Base-by-base conservation (phyloP, 1,284 basidiomycete genomes). In the Cystobasidiaceae sp. region DNA sequence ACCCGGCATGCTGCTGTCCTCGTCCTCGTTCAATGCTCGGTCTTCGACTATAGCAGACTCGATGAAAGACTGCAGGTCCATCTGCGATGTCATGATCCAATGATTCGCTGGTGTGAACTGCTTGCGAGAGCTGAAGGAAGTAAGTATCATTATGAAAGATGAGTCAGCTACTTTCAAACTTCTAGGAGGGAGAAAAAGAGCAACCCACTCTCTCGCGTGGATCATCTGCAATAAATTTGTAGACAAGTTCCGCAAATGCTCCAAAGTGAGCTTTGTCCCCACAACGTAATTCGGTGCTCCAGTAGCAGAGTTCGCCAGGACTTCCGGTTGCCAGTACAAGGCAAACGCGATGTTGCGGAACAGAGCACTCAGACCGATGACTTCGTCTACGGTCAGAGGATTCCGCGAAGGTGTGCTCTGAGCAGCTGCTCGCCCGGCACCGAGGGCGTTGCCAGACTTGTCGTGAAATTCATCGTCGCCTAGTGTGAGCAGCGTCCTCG, bases 401-500 rank as follows among this genome's bases (percentile, higher is more conserved):
- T 93, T 93, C 19, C 84, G 78, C 0, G 80, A 74, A 58, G 39
- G 41, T 17, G 33, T 25, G 11, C 21, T 25, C 9, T 41, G 8
- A 5, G 37, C 21, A 21, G n/a, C 32, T 27, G 44, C 44, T 56
- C 54, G n/a, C 30, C 62, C 32, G 19, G 55, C 7, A 5, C 39
- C 39, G 4, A 43, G 28, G 0, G 75, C 71, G 23, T 71, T 67
- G 9, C 72, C 37, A 66, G 11, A 69, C 41, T 0, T 85, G n/a
- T n/a, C 83, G 74, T 93, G 93, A 78, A 98, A 97, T 76, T 98
- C 94, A 75, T 97, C 94, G 71, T 98, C 96, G 2, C 90, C 90
- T 80, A 98, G 89, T 0, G 93, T 91, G 41, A 93, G 81, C 19
- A 98, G 83, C 11, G 86, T 84, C 69, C 94, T 88, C 1, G 85